Conservation (phyloP, 164 flowering plant genomes). For the Paratinospora sagittata region DNA sequence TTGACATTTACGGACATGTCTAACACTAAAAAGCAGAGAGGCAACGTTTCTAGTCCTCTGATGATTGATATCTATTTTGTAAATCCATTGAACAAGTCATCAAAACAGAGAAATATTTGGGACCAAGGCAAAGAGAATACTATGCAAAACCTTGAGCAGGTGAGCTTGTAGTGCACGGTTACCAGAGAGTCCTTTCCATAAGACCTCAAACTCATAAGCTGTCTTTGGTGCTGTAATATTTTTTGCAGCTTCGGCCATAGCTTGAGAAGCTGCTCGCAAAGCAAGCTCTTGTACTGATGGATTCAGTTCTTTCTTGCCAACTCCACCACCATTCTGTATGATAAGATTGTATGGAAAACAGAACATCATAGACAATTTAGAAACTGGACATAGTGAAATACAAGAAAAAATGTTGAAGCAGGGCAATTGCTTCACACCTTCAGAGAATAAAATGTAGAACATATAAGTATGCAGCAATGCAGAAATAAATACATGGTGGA, state of each 20-base stretch:
- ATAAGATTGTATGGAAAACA: not conserved
- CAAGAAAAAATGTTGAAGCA: not conserved
- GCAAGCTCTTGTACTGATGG: conserved; percentile 81
- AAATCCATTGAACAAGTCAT: not conserved
- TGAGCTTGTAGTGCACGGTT: conserved; percentile 56
- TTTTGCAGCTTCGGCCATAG: conserved; percentile 59
- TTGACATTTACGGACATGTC: not conserved
- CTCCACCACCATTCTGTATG: conserved; percentile 30
- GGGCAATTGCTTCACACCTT: not conserved
- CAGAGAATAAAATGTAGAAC: not conserved
- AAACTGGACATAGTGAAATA: not conserved
- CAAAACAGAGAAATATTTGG: not conserved
- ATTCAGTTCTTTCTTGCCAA: conserved; percentile 36
- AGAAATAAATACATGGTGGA: not conserved
- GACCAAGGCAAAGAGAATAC: not conserved
- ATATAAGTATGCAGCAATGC: not conserved
- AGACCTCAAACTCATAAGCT: conserved; percentile 87
- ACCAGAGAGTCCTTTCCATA: conserved; percentile 82
- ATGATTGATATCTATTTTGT: not conserved
- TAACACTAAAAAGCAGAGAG: not conserved
- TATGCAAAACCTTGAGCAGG: conserved; percentile 61
- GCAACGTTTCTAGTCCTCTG: too few relatives aligned
- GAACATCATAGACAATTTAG: not conserved
- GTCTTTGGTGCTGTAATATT: conserved; percentile 65
- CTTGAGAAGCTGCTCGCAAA: conserved; percentile 74